Evolutionary conservation across 2,329 filamentous ascomycete genomes (phyloP).

Genomic region (Plectosphaerella sp.): DNA sequence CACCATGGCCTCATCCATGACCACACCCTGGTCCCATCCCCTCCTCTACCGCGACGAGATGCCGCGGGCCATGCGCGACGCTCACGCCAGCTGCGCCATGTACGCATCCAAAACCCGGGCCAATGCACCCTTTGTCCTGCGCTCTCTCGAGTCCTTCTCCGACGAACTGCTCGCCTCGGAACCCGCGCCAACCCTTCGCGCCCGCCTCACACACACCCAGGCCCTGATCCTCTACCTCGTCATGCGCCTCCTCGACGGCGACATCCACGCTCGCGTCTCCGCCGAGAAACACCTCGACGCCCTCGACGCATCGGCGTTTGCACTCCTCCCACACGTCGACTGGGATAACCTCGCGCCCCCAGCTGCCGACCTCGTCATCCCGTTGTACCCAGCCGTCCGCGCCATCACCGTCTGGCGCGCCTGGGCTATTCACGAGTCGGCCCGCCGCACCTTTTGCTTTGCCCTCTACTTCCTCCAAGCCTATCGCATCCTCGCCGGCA

Average conservation of each 20-base stretch:
- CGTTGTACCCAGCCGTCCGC: constrained; percentile 29
- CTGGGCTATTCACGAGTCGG: constrained; percentile 49
- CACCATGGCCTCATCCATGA: constrained; percentile 41
- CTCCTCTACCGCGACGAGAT: constrained; percentile 44
- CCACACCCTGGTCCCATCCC: constrained; percentile 49
- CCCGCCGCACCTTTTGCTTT: constrained; percentile 44
- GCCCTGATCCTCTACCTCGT: constrained; percentile 45
- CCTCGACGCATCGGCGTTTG: constrained; percentile 26
- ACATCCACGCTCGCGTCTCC: constrained; percentile 34
- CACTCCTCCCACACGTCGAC: constrained; percentile 24
- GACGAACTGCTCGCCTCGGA: constrained; percentile 34
- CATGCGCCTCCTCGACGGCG: constrained; percentile 45
- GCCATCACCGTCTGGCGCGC: constrained; percentile 41
- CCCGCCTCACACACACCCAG: constrained; percentile 37
- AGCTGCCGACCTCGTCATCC: constrained; percentile 14
- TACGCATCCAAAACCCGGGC: constrained; percentile 42
- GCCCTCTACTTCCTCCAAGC: constrained; percentile 38
- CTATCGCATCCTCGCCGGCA: constrained; percentile 26
- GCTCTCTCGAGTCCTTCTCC: constrained; percentile 38
- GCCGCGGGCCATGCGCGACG: constrained; percentile 49
- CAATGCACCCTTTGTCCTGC: constrained; percentile 42
- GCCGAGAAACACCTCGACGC: constrained; percentile 28
- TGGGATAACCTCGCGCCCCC: constrained; percentile 18
- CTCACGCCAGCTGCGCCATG: constrained; percentile 45
- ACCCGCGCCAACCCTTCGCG: constrained; percentile 7